A percentile compares a stretch with the other conserved stretches of the same genome.
phyloP scores from a whole-genome alignment of 106 monocot genomes.

The Alisma plantagoaquatica region DNA sequence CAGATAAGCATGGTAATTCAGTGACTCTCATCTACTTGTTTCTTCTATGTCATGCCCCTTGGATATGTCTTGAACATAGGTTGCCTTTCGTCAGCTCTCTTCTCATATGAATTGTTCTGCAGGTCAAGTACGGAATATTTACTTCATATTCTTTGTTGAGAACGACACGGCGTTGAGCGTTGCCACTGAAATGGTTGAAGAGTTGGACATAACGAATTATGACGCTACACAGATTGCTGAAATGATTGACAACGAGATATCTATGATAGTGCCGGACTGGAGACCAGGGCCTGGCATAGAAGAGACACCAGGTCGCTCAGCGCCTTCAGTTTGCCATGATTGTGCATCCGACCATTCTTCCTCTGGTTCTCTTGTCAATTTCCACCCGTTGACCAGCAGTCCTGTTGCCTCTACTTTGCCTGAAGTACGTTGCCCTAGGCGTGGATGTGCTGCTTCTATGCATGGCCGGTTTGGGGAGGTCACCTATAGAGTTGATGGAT shows the following conservation, averaged over 20 bases:
- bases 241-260: slow-evolving; percentile 80
- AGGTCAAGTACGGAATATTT: slow-evolving; percentile 70
- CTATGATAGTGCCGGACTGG: slow-evolving; percentile 74
- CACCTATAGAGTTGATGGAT: slow-evolving; percentile 34
- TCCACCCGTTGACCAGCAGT: too few species aligned
- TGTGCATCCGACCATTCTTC: slow-evolving; percentile 53
- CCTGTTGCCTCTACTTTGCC: slow-evolving; percentile 22
- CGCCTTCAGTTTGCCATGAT: slow-evolving; percentile 22
- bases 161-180: slow-evolving; percentile 78
- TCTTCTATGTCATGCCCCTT: too few species aligned
- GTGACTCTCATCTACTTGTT: too few species aligned
- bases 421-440: slow-evolving; percentile 10
- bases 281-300: slow-evolving; percentile 46
- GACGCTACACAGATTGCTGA: slow-evolving; percentile 88
- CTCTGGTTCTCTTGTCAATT: slow-evolving; percentile 37
- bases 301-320: slow-evolving; percentile 13
- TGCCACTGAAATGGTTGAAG: slow-evolving; percentile 91
- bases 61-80: neutral
- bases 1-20: slow-evolving; percentile 61
- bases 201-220: slow-evolving; percentile 71
- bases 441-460: slow-evolving; percentile 30
- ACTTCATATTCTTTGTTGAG: slow-evolving; percentile 73
- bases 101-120: slow-evolving; percentile 15
- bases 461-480: slow-evolving; percentile 79
- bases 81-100: neutral